Evolutionary conservation across 2,329 filamentous ascomycete species (phyloP).

Genomic region (Nothophoma quercina): DNA sequence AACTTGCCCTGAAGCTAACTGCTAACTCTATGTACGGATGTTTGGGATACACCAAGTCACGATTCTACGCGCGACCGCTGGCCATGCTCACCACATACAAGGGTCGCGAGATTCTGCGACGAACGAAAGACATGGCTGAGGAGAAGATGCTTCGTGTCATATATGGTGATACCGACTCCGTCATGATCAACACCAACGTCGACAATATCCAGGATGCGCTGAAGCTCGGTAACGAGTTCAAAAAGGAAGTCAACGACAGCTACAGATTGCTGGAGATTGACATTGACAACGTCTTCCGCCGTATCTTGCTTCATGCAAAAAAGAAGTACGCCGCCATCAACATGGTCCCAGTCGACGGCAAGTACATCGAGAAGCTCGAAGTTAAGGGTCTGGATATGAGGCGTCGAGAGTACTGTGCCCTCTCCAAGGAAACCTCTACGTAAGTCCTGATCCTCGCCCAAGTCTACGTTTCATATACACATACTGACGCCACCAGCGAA

Average conservation of each 20-base stretch:
- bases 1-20: conserved; percentile 93
- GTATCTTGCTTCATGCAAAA: conserved; percentile 93
- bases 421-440: conserved; percentile 93
- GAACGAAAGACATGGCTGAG: conserved; percentile 95
- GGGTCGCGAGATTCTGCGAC: conserved; percentile 94
- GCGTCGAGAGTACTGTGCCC: conserved; percentile 91
- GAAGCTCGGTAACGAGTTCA: conserved; percentile 93
- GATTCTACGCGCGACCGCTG: conserved; percentile 94
- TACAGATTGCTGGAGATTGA: conserved; percentile 96
- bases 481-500: conserved; percentile 56
- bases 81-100: conserved; percentile 97
- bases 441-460: conserved; percentile 41
- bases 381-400: conserved; percentile 99
- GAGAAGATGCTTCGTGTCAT: conserved; percentile 91
- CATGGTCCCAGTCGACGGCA: conserved; percentile 86
- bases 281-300: conserved; percentile 95
- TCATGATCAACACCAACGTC: conserved; percentile 99
- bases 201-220: conserved; percentile 90
- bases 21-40: conserved; percentile 99
- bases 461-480: not conserved
- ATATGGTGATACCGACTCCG: conserved; percentile 98
- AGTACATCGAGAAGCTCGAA: conserved; percentile 92
- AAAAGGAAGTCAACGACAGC: conserved; percentile 89
- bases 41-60: conserved; percentile 93
- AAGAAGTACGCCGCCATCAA: conserved; percentile 99